Percentiles rank a stretch among this genome's conserved stretches.
phyloP scores from a whole-genome alignment of 2,329 filamentous ascomycete genomes.

The Stagonosporopsis cucurbitacearum region DNA sequence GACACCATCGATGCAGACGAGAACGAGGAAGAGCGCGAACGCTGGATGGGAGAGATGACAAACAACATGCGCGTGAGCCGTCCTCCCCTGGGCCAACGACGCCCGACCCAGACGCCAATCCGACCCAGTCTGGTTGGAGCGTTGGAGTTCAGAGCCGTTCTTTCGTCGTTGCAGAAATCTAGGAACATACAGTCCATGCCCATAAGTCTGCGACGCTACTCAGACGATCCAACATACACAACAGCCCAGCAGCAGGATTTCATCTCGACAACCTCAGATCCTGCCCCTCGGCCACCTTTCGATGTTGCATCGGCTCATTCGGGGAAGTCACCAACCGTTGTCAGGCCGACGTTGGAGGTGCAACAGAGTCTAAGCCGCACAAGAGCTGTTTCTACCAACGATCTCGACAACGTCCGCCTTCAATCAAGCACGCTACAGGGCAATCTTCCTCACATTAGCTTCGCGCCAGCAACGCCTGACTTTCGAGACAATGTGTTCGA shows the following conservation, averaged over 20 bases:
- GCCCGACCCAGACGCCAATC: constrained; percentile 81
- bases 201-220: constrained; percentile 73
- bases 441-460: constrained; percentile 43
- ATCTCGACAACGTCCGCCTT: constrained; percentile 56
- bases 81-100: constrained; percentile 68
- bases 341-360: constrained; percentile 41
- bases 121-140: constrained; percentile 91
- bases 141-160: constrained; percentile 88
- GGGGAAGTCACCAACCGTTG: constrained; percentile 28
- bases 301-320: constrained; percentile 31
- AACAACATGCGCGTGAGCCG: constrained; percentile 91
- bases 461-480: constrained; percentile 44
- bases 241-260: constrained; percentile 56
- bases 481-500: constrained; percentile 21
- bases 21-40: constrained; percentile 68
- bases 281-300: constrained; percentile 49
- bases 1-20: constrained; percentile 63
- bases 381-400: constrained; percentile 67
- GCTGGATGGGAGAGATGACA: constrained; percentile 78
- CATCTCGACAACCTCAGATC: constrained; percentile 57
- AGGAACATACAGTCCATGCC: constrained; percentile 75
- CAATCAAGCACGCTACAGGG: constrained; percentile 48
- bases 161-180: constrained; percentile 84
- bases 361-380: constrained; percentile 40
- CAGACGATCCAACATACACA: constrained; percentile 64